Conservation (phyloP, 2,329 filamentous ascomycete species). For the Calonectria montana region DNA sequence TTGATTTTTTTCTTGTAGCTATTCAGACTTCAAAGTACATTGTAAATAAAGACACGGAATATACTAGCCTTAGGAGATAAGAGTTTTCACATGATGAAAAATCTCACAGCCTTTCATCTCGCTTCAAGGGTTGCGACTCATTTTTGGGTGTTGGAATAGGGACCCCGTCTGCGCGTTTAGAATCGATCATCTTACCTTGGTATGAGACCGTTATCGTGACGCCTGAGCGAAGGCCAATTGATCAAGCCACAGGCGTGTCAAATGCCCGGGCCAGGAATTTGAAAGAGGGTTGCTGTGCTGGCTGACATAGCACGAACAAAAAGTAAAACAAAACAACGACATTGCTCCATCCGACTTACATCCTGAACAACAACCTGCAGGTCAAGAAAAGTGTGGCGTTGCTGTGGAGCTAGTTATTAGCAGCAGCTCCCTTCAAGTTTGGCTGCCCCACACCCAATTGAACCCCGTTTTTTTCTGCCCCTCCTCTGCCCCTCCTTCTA, state of each 20-base stretch:
- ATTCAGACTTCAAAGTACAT: background rate
- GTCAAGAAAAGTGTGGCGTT: too few species aligned
- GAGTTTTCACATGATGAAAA: background rate
- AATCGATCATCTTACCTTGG: background rate
- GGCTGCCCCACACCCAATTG: slow-evolving; percentile 26
- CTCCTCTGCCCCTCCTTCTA: slow-evolving; percentile 19
- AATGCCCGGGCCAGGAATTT: background rate
- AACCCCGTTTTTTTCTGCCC: slow-evolving; percentile 23
- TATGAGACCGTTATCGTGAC: background rate
- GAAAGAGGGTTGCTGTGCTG: background rate
- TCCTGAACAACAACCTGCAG: too few species aligned
- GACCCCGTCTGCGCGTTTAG: background rate
- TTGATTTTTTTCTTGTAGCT: background rate
- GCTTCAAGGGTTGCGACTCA: slow-evolving; percentile 11
- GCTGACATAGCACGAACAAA: background rate
- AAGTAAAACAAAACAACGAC: too few species aligned
- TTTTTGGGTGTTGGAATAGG: background rate
- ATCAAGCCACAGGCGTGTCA: background rate
- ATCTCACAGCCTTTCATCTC: slow-evolving; percentile 5
- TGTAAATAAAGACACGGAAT: background rate
- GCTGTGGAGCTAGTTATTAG: too few species aligned
- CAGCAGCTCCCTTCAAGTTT: slow-evolving; percentile 6
- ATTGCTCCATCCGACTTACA: too few species aligned
- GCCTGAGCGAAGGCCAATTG: background rate
- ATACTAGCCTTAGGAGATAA: background rate